A percentile compares a stretch with the other conserved stretches of the same genome.
phyloP scores from a whole-genome alignment of 2,329 filamentous ascomycete species.

The Fusarium veterinarium region DNA sequence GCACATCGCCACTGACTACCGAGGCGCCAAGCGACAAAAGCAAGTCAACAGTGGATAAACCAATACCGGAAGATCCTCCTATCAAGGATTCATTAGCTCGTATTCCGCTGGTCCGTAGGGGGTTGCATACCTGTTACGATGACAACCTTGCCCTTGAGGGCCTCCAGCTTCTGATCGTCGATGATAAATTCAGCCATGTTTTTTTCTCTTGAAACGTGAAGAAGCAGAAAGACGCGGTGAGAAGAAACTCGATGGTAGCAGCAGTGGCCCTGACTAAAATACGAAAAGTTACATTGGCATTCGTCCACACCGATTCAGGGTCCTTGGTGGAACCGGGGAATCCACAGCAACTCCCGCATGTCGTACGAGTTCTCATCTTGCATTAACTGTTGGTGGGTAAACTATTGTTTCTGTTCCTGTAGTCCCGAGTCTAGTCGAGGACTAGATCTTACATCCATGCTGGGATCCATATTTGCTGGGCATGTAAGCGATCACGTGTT shows the following conservation, averaged over 20 bases:
- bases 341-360: background rate
- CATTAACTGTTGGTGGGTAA: background rate
- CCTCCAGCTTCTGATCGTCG: slow-evolving; percentile 55
- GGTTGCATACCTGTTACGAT: slow-evolving; percentile 57
- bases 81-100: background rate
- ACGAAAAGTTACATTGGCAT: background rate
- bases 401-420: background rate
- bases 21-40: slow-evolving; percentile 64
- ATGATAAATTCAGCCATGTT: slow-evolving; percentile 60
- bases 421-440: background rate
- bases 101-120: background rate
- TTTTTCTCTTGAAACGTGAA: background rate
- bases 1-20: slow-evolving; percentile 66
- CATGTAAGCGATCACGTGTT: background rate
- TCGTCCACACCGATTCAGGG: background rate
- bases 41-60: slow-evolving; percentile 64
- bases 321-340: background rate
- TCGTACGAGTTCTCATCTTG: background rate
- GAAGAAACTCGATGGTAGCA: background rate
- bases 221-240: background rate
- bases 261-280: background rate
- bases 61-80: slow-evolving; percentile 70
- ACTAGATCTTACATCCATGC: background rate
- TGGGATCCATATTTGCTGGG: background rate
- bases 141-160: slow-evolving; percentile 62